Conservation (phyloP, 176 grass and related monocot species). For the Oryza longistaminata region DNA sequence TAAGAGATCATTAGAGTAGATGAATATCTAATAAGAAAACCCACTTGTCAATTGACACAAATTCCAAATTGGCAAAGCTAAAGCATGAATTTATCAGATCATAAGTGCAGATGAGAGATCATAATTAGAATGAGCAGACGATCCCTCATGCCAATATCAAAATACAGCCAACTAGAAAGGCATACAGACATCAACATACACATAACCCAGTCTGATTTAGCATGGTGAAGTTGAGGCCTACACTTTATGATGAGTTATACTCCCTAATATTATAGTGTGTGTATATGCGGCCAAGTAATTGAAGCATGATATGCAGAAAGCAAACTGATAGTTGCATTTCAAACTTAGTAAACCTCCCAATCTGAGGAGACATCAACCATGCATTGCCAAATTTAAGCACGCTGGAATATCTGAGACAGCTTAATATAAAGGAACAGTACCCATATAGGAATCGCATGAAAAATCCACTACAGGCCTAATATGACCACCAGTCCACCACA, state of each 20-base stretch:
- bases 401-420: slow-evolving; percentile 10
- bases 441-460: slow-evolving; percentile 18
- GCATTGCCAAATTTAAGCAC: slow-evolving; percentile 4
- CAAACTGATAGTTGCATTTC: background rate
- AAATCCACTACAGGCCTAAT: slow-evolving; percentile 6
- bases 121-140: background rate
- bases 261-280: background rate
- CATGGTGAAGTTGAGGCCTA: background rate
- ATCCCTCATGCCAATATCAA: background rate
- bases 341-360: slow-evolving; percentile 1
- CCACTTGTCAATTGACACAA: background rate
- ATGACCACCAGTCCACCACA: background rate
- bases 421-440: slow-evolving; percentile 1
- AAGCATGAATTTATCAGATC: background rate
- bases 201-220: background rate
- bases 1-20: too few relatives aligned
- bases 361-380: background rate
- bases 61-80: background rate
- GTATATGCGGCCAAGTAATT: slow-evolving; percentile 1
- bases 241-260: too few relatives aligned
- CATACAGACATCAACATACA: background rate
- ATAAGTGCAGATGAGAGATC: background rate
- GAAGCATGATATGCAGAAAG: background rate
- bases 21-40: background rate
- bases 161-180: slow-evolving; percentile 12